Evolutionary conservation across 2,329 filamentous ascomycete genomes (phyloP), one percentile per base, ranked within the genome.

Genomic region (Thelonectria discophora): DNA sequence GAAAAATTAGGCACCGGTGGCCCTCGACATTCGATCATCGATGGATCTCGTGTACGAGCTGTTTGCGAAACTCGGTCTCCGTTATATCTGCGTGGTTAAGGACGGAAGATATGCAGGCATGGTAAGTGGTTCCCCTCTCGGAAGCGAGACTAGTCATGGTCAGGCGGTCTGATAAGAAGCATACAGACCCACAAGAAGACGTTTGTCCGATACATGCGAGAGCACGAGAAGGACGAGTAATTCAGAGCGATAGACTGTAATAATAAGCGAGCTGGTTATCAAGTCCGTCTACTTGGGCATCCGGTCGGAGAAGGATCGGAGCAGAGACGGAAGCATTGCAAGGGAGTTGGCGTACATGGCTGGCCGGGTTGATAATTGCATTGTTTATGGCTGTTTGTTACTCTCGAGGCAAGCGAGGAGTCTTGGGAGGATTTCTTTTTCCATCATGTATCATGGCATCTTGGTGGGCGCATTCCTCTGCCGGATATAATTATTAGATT

Each of bases 41-140:
- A 94, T 98, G 86, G 94, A 98, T 74, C 80, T 99, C 40, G 95
- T 97, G 4, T 97, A 97, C 72, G 95, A 99, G 75, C 94, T 93
- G 72, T 99, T 98, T 75, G 91, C 92, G 52, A 99, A 99, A 78
- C 82, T 99, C 9, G 95, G 95, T 1, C 78, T 99, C 67, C 84
- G 95, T 64, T 98, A 97, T 76, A 90, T 99, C 51, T 98, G 95
- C 74, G 93, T 97, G 5, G 80, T 95, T 24, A 86, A 86, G 57
- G 89, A 97, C 67, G 95, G 95, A 21, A 88, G 87, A 63, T 99
- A 92, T 78, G 91, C 91, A 2, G 95, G 95, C 64, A 86, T 99
- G 83, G 93, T 97, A 77, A 80, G 88, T 80, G 13, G 43, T 54
- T 37, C 5, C 48, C 21, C n/a, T 30, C n/a, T 30, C n/a, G 10